These are phyloP conservation scores for Thraustochytrium sp. DNA, from an alignment of 352 stramenopile genomes.

Conservation along the genomic window DNA sequence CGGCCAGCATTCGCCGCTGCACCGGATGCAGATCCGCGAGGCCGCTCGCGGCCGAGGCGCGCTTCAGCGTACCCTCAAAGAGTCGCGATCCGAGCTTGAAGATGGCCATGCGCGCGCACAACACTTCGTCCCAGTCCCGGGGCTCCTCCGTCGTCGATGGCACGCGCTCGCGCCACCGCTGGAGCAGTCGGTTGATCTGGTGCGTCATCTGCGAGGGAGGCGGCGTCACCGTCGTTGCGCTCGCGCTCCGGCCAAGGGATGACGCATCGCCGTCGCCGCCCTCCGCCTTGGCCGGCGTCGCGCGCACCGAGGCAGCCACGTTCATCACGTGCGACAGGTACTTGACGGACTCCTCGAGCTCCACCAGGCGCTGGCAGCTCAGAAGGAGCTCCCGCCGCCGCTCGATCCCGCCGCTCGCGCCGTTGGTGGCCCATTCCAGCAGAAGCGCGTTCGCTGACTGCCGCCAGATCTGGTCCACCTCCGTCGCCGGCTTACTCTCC, in stretches of 20 bases:
- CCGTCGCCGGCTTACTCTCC: neutral
- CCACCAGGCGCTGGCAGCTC: slow-evolving; percentile 2
- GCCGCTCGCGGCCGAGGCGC: neutral
- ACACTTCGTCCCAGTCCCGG: neutral
- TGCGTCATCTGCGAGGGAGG: neutral
- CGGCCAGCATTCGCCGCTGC: neutral
- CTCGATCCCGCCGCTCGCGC: neutral
- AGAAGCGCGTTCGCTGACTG: slow-evolving; percentile 12
- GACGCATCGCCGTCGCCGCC: no score
- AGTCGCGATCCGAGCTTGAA: neutral
- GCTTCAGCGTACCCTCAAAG: neutral
- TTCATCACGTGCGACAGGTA: slow-evolving; percentile 9
- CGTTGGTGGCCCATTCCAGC: neutral
- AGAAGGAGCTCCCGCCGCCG: neutral
- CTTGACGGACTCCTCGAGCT: slow-evolving; percentile 14
- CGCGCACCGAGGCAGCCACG: neutral
- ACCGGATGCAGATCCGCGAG: neutral
- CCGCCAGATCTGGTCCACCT: slow-evolving; percentile 17
- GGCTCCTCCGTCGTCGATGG: neutral
- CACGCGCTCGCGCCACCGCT: slow-evolving; percentile 22
- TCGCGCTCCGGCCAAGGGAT: no score
- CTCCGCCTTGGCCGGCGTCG: neutral
- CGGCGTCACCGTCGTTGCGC: no score
- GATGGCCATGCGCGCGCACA: neutral
- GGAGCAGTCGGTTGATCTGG: slow-evolving; percentile 2